phyloP scores from a whole-genome alignment of 306 rosid species.

The Prunus kanzakura region DNA sequence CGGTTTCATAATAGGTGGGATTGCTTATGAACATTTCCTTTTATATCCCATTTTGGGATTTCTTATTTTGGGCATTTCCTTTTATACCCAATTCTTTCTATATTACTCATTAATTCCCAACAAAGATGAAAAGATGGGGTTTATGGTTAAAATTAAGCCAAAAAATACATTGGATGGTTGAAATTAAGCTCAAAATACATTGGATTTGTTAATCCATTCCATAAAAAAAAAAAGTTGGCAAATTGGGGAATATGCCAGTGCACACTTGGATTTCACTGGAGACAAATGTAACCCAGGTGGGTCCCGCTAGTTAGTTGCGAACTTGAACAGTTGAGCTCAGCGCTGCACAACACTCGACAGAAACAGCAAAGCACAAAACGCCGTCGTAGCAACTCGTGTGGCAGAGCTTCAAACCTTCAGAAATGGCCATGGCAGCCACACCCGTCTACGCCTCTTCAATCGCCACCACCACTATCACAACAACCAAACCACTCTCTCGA shows the following conservation, averaged over 20 bases:
- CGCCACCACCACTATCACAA: conserved; percentile 6
- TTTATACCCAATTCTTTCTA: no score
- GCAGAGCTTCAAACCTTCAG: neutral
- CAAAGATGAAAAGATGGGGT: no score
- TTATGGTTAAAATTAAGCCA: neutral
- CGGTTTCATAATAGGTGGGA: neutral
- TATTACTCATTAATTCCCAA: no score
- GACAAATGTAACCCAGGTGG: conserved; percentile 9
- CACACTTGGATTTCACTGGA: neutral
- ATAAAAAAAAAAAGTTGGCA: neutral
- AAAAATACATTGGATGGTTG: neutral
- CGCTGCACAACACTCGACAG: neutral
- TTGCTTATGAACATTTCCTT: neutral
- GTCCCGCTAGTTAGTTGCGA: neutral
- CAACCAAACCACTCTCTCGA: conserved; percentile 24
- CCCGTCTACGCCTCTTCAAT: conserved; percentile 33
- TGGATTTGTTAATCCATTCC: neutral
- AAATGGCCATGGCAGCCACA: conserved; percentile 41
- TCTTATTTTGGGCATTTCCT: no score
- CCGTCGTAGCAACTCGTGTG: neutral
- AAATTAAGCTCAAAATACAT: neutral
- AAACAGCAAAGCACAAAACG: neutral
- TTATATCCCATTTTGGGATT: neutral
- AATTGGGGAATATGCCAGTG: neutral
- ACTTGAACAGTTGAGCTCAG: neutral